Evolutionary conservation across 306 rosid genomes (phyloP).

Genomic region (Quercus engelmannii): DNA sequence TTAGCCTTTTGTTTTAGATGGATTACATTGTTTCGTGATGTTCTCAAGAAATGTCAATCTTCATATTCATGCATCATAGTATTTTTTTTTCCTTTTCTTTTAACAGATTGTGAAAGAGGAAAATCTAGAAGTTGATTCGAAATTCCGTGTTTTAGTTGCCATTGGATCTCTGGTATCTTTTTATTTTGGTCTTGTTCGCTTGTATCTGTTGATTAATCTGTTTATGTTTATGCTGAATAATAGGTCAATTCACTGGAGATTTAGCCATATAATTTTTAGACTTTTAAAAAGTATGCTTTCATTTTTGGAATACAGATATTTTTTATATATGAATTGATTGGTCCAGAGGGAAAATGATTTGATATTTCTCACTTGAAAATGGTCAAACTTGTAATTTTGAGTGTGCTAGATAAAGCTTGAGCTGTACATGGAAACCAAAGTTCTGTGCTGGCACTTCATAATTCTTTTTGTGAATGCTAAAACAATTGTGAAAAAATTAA

Average conservation of each 20-base stretch:
- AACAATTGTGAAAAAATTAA: too few species aligned
- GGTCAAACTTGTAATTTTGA: neutral
- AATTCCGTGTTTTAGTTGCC: conserved; percentile 87
- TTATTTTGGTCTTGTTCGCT: neutral
- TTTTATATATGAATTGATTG: neutral
- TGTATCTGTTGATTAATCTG: neutral
- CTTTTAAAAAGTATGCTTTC: neutral
- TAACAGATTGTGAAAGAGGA: conserved; percentile 67
- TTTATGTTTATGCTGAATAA: neutral
- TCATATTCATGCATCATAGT: neutral
- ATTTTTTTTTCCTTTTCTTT: neutral
- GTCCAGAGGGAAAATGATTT: neutral
- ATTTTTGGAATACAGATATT: neutral
- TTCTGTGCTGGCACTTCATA: neutral
- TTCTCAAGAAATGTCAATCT: neutral
- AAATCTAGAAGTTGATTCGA: conserved; percentile 64
- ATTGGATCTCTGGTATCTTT: conserved; percentile 82
- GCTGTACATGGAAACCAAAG: neutral
- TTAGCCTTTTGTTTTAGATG: neutral
- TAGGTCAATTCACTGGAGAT: neutral
- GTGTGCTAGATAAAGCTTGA: neutral
- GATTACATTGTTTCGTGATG: neutral
- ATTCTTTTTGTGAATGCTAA: neutral
- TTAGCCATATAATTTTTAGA: neutral
- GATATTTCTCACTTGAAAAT: neutral